Base-by-base conservation (phyloP, 306 rosid species). In the Cajanus cajan region DNA sequence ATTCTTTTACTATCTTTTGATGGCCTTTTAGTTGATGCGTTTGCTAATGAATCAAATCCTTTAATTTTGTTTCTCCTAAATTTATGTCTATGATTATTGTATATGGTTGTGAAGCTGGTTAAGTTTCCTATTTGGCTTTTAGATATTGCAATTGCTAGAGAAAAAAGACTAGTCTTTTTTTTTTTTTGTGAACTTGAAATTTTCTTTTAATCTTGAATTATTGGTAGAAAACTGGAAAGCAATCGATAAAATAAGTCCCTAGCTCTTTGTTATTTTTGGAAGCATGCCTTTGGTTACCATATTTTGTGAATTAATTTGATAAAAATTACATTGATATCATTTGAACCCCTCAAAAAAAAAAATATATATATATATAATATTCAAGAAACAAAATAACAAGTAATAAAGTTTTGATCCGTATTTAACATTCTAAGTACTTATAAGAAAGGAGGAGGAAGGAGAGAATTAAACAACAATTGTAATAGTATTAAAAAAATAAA, bases 31-130 rank as follows among this genome's bases (percentile, higher is more conserved):
- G 19, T 83, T 73, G 61, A 55, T 54, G 69, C 40, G 14, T 25
- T 75, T 82, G 78, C 74, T 50, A 22, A 39, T 28, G 19, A 66
- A 58, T 34, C 44, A 68, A 66, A 50, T 22, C 64, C 63, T 52
- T 80, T 19, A 28, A 8, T 41, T 68, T 33, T 25, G 21, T 67
- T 67, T 21, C 55, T 54, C 41, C 47, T 64, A 36, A 33, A 22
- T 75, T 58, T 73, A 21, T 71, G 65, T 18, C 31, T 51, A 6
- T 15, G 37, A 44, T 64, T 68, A 18, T 65, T 25, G 39, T 11
- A 54, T 41, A 39, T 37, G 50, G 48, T 44, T 76, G 68, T 45
- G 2, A 58, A 24, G 14, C 14, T n/a, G 50, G 9, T 28, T 16
- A 44, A 40, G 2, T 66, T 78, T 55, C 61, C 24, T 37, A 12